phyloP scores from a whole-genome alignment of 495 filamentous ascomycete species.

The Xylaria bambusicola region DNA sequence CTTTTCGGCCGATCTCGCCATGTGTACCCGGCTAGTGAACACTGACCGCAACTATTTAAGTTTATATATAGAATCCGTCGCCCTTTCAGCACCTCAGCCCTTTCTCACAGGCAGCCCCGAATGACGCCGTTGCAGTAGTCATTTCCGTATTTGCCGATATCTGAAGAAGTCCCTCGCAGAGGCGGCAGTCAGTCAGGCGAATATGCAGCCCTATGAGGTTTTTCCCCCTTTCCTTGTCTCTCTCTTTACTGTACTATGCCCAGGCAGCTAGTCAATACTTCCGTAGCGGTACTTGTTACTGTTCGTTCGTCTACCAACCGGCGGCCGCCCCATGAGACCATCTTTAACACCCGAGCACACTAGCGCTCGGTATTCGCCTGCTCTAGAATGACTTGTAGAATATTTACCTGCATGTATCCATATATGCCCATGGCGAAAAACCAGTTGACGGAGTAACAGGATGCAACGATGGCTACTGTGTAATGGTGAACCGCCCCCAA shows the following conservation, averaged over 20 bases:
- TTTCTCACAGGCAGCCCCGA: background rate
- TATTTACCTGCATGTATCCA: too few relatives aligned
- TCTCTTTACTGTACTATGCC: too few relatives aligned
- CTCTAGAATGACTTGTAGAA: too few relatives aligned
- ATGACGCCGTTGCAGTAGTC: background rate
- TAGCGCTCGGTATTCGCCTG: background rate
- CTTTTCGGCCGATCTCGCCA: background rate
- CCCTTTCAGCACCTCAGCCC: slow-evolving; percentile 3
- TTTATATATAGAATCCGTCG: slow-evolving; percentile 16
- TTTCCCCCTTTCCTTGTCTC: background rate
- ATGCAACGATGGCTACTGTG: background rate
- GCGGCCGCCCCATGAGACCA: background rate
- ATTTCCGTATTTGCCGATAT: background rate
- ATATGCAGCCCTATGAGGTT: slow-evolving; percentile 16
- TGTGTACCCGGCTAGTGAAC: background rate
- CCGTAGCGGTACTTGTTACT: background rate
- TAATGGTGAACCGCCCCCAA: background rate
- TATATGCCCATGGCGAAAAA: too few relatives aligned
- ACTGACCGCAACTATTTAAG: background rate
- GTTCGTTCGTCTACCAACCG: slow-evolving; percentile 1
- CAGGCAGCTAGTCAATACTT: background rate
- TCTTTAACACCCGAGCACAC: background rate
- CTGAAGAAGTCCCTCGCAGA: slow-evolving; percentile 11
- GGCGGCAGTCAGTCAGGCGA: slow-evolving; percentile 1
- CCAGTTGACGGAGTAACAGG: too few relatives aligned